Percentiles rank a stretch among this genome's conserved stretches.
phyloP scores from a whole-genome alignment of 768 basidiomycete species.

The Sutorius australiensis region DNA sequence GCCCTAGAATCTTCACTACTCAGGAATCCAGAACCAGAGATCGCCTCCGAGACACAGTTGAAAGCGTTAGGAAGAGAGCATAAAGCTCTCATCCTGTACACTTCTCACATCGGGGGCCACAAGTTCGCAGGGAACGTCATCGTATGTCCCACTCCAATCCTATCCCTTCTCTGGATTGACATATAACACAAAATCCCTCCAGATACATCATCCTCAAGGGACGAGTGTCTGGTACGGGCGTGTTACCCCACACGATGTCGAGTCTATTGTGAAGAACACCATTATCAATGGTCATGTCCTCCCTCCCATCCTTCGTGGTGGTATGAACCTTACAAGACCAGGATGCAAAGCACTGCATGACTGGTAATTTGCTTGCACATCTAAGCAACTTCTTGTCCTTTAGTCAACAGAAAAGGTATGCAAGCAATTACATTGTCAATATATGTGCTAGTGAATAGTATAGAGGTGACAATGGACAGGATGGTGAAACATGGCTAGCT shows the following conservation, averaged over 20 bases:
- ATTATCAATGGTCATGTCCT: conserved; percentile 82
- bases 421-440: conserved; percentile 24
- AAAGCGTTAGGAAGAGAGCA: conserved; percentile 50
- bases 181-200: neutral
- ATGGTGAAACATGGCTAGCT: neutral
- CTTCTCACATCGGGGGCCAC: conserved; percentile 92
- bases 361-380: conserved; percentile 46
- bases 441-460: conserved; percentile 26
- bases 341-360: conserved; percentile 65
- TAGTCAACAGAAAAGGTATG: conserved; percentile 2
- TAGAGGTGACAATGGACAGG: conserved; percentile 12
- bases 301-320: conserved; percentile 81
- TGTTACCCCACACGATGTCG: conserved; percentile 85
- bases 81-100: conserved; percentile 77
- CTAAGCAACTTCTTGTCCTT: neutral
- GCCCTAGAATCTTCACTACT: conserved; percentile 24
- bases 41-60: conserved; percentile 45
- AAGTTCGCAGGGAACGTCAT: conserved; percentile 89
- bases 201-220: conserved; percentile 88
- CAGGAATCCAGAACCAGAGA: conserved; percentile 42
- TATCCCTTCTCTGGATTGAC: neutral
- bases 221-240: conserved; percentile 92
- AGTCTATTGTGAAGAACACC: conserved; percentile 82
- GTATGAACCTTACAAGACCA: conserved; percentile 72
- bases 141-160: conserved; percentile 45